Base-by-base conservation (phyloP, 164 flowering plant species). In the Berberis vulgaris region DNA sequence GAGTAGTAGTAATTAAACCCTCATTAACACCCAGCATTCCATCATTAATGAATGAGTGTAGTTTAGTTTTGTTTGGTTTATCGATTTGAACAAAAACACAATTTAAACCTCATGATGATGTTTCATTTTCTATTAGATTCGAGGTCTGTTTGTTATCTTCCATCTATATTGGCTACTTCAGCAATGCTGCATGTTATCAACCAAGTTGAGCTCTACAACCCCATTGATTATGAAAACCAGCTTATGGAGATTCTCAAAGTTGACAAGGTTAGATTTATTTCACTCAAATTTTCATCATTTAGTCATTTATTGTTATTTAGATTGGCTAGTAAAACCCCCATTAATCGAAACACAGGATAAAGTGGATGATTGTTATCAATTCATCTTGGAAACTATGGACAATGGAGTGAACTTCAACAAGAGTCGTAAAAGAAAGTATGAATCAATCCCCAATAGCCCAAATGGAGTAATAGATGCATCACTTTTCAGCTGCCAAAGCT, bases 131-230 rank as follows among this genome's bases (percentile, higher is more conserved):
- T 1, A 56, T 40, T 74, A 82, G 83, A 82, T 76, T 72, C 77
- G 43, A 77, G 81, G 66, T 69, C 76, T 52, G 61, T 71, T 57
- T 41, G 62, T 54, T 76, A 76, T 74, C 78, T 69, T 58, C 81
- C 85, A 12, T 91, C 96, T 5, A 77, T 82, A 2, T 43, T 87
- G 55, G 96, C 96, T 59, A 65, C 92, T 66, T 94, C 95, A 0
- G 74, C 80, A 80, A 87, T 91, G 87, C 73, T 81, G 70, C 74
- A 77, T 61, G 87, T 80, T n/a, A 82, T 83, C 47, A 72, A 80
- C 61, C 83, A 86, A 68, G 62, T 86, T 61, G 86, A 81, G 72
- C 79, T 84, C 45, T 67, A 65, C 65, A 79, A 78, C 71, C 71
- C 77, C 1, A 40, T 69, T 41, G 82, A 83, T 45, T 84, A 80